A percentile compares a stretch with the other conserved stretches of the same genome.
phyloP scores from a whole-genome alignment of 2,329 filamentous ascomycete genomes.

The Chrysoporthe puriensis region DNA sequence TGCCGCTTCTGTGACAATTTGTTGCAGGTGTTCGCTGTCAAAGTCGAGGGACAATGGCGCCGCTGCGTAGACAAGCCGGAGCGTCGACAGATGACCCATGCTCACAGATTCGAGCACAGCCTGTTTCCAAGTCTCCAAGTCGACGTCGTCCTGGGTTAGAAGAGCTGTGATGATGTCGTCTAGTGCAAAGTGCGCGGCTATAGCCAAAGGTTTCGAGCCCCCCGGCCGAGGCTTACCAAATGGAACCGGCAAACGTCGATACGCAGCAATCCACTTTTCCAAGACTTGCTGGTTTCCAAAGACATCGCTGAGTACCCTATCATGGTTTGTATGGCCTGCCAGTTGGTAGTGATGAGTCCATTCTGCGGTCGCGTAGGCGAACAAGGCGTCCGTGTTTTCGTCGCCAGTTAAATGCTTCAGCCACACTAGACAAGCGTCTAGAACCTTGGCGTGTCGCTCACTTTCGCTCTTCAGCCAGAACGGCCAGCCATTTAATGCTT shows the following conservation, averaged over 20 bases:
- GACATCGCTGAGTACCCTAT: neutral
- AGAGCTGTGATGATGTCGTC: neutral
- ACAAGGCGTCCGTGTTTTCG: neutral
- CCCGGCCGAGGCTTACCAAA: neutral
- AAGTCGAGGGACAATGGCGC: neutral
- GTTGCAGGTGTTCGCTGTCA: neutral
- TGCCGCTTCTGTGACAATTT: neutral
- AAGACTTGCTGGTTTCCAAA: neutral
- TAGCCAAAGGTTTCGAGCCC: neutral
- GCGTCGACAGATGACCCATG: neutral
- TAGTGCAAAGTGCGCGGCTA: slow-evolving; percentile 7
- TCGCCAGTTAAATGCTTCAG: neutral
- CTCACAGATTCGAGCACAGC: slow-evolving; percentile 7
- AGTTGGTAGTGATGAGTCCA: slow-evolving; percentile 8
- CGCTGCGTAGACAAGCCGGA: neutral
- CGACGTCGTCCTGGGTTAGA: neutral
- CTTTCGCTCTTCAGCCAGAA: neutral
- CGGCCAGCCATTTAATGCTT: neutral
- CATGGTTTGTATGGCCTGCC: neutral
- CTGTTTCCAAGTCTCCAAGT: neutral
- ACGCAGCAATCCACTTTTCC: neutral
- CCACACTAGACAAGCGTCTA: neutral
- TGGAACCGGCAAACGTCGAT: neutral
- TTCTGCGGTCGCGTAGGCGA: neutral
- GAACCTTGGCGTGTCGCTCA: neutral